These are phyloP conservation scores for Aspergillus sp. DNA, from an alignment of 2,329 filamentous ascomycete species.

Conservation along the genomic window DNA sequence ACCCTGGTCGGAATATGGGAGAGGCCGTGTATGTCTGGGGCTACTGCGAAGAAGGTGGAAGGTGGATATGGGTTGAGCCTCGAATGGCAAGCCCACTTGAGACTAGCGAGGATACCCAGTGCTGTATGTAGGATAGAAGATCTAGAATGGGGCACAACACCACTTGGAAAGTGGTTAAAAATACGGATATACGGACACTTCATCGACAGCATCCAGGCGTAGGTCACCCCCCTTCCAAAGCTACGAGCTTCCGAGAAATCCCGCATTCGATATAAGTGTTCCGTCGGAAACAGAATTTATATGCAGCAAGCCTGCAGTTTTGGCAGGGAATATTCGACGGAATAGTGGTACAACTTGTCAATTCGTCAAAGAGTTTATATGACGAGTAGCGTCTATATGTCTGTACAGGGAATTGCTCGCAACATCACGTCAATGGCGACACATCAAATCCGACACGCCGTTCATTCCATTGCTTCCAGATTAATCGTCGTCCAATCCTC, in stretches of 20 bases:
- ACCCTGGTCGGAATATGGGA: neutral
- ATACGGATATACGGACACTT: neutral
- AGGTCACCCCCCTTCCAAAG: neutral
- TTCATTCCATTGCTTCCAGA: constrained; percentile 17
- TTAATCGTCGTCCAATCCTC: constrained; percentile 20
- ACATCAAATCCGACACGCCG: constrained; percentile 21
- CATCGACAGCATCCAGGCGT: neutral
- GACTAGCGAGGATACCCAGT: neutral
- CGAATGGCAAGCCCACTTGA: neutral
- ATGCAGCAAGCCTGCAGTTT: neutral
- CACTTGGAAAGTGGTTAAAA: neutral
- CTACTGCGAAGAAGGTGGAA: neutral
- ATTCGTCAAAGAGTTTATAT: constrained; percentile 33
- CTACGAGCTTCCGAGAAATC: neutral
- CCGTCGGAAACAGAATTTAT: neutral
- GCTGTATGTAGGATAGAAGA: neutral
- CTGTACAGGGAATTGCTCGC: constrained; percentile 38
- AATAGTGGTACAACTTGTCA: constrained; percentile 41
- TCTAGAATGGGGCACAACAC: neutral
- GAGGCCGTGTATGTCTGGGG: neutral
- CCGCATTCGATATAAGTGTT: neutral
- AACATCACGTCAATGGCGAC: constrained; percentile 26
- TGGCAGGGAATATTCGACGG: neutral
- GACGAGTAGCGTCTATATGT: constrained; percentile 40
- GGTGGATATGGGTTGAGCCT: no score